These are phyloP conservation scores for Lasiosphaeria ovina DNA, from an alignment of 495 filamentous ascomycete species.

Conservation along the genomic window DNA sequence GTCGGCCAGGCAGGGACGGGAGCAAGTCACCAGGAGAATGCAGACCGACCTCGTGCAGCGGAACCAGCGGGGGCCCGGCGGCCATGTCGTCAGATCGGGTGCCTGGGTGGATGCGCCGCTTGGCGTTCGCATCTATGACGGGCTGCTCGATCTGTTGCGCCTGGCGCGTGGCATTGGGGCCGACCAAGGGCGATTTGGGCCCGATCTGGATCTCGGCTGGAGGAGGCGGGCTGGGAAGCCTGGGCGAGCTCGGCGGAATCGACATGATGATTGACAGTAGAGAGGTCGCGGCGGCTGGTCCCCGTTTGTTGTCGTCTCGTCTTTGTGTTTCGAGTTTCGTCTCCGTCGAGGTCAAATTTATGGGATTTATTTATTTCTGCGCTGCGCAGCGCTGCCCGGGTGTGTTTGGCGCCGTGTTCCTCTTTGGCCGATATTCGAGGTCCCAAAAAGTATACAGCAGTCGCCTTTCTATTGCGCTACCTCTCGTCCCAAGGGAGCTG, in stretches of 20 bases:
- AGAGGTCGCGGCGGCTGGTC: not conserved
- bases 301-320: not conserved
- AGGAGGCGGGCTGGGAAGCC: constrained; percentile 84
- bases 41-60: constrained; percentile 69
- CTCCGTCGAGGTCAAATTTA: too few species aligned
- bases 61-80: constrained; percentile 82
- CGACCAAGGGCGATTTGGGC: constrained; percentile 72
- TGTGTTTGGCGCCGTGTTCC: too few species aligned
- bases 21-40: not conserved
- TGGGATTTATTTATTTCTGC: too few species aligned
- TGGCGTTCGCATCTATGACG: constrained; percentile 54
- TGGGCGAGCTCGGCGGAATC: constrained; percentile 74
- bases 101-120: constrained; percentile 85
- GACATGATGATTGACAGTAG: constrained; percentile 40
- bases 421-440: too few species aligned
- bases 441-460: too few species aligned
- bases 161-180: constrained; percentile 51
- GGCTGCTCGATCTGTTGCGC: constrained; percentile 59
- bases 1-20: too few species aligned
- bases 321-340: too few species aligned
- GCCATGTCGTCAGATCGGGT: constrained; percentile 89
- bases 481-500: too few species aligned
- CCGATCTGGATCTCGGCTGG: constrained; percentile 88
- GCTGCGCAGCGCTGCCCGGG: too few species aligned
- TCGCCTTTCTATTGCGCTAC: too few species aligned